These are phyloP conservation scores for Plasmopara halstedii DNA, from an alignment of 352 stramenopile species.

Conservation along the genomic window DNA sequence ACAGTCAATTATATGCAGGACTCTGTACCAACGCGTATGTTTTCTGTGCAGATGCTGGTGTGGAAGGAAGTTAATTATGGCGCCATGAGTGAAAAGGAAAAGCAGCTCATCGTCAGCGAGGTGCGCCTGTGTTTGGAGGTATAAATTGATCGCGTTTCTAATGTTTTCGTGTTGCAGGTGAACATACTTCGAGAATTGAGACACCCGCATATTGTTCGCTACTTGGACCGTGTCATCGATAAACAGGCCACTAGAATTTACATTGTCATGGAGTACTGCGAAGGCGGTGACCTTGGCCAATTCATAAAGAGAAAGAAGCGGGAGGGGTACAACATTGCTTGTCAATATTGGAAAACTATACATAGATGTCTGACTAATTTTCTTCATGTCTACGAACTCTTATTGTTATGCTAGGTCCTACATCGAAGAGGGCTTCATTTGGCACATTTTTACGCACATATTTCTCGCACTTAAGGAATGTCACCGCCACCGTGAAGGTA, in stretches of 20 bases:
- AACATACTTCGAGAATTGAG: constrained; percentile 91
- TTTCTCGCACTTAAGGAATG: constrained; percentile 88
- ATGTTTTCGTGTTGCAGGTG: constrained; percentile 46
- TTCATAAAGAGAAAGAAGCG: constrained; percentile 89
- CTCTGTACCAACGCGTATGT: constrained; percentile 1
- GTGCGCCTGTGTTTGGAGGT: constrained; percentile 18
- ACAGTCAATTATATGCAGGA: not conserved
- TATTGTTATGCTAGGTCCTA: constrained; percentile 44
- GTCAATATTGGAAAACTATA: not conserved
- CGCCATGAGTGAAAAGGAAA: constrained; percentile 90
- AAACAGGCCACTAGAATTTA: constrained; percentile 90
- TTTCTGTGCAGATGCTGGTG: constrained; percentile 70
- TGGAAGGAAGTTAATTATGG: constrained; percentile 92
- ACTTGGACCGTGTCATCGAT: constrained; percentile 92
- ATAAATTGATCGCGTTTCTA: too few species aligned
- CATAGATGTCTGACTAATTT: too few species aligned
- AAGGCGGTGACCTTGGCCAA: constrained; percentile 84
- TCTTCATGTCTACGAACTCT: not conserved
- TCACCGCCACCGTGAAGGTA: constrained; percentile 82
- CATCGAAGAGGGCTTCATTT: constrained; percentile 91
- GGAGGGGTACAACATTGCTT: constrained; percentile 46
- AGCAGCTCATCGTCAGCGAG: constrained; percentile 91
- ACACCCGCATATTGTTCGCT: constrained; percentile 90
- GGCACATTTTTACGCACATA: constrained; percentile 90
- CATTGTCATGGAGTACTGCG: constrained; percentile 94